These are phyloP conservation scores for Crucibulum laeve DNA, from an alignment of 768 basidiomycete species.

Conservation along the genomic window DNA sequence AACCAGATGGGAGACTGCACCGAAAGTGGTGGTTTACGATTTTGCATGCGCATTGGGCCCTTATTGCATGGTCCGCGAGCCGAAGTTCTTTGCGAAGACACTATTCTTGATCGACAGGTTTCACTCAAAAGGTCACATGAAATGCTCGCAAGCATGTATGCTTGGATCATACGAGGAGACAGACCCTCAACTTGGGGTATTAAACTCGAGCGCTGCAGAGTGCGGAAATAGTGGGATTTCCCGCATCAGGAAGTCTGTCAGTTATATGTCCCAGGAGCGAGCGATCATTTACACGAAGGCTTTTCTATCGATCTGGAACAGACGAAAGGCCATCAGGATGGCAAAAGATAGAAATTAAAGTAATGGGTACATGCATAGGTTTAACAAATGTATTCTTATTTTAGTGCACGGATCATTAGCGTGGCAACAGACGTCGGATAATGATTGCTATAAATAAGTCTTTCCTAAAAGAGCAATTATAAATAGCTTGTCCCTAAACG, in stretches of 20 bases:
- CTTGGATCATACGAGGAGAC: conserved; percentile 19
- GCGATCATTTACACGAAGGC: conserved; percentile 21
- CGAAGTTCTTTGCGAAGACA: conserved; percentile 26
- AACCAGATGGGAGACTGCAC: conserved; percentile 24
- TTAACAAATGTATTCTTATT: too few species aligned
- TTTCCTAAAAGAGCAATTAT: too few species aligned
- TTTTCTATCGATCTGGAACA: conserved; percentile 17
- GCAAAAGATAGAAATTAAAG: too few species aligned
- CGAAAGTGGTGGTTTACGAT: conserved; percentile 23
- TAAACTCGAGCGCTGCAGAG: conserved; percentile 31
- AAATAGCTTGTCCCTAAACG: too few species aligned
- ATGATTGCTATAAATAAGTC: too few species aligned
- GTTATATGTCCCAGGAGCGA: conserved; percentile 22
- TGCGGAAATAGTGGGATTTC: conserved; percentile 24
- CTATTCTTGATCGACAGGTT: conserved; percentile 28
- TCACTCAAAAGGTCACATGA: conserved; percentile 26
- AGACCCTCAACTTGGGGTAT: conserved; percentile 16
- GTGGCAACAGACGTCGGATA: too few species aligned
- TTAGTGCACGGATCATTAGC: too few species aligned
- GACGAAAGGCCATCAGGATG: conserved; percentile 7
- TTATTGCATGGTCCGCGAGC: conserved; percentile 30
- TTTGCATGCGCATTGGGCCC: conserved; percentile 27
- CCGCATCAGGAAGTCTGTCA: conserved; percentile 22
- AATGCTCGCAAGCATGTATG: conserved; percentile 24
- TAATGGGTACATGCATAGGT: too few species aligned